Evolutionary conservation across 1,284 basidiomycete species (phyloP).

Genomic region (Coniferiporia sulphurascens): DNA sequence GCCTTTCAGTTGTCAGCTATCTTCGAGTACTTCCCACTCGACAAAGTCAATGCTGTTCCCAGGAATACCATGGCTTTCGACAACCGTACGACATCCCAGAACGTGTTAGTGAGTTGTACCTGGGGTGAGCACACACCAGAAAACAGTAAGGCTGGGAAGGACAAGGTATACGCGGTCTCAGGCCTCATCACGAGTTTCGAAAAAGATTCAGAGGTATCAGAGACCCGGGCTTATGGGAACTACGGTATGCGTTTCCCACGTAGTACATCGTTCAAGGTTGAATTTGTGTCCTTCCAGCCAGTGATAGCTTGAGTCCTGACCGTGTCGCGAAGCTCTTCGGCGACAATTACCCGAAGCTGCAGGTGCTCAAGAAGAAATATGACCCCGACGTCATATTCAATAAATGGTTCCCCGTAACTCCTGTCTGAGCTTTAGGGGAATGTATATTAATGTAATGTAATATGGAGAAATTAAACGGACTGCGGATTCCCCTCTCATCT

Average conservation of each 20-base stretch:
- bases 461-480: neutral
- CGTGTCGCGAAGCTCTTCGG: conserved; percentile 14
- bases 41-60: conserved; percentile 35
- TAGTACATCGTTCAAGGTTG: neutral
- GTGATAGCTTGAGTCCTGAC: neutral
- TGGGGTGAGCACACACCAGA: conserved; percentile 35
- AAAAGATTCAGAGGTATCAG: neutral
- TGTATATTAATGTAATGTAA: neutral
- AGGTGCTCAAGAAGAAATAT: conserved; percentile 18
- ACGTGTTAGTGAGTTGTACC: conserved; percentile 29
- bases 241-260: conserved; percentile 21
- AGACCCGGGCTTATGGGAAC: conserved; percentile 26
- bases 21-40: conserved; percentile 40
- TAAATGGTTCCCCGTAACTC: conserved; percentile 17
- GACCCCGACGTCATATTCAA: conserved; percentile 17
- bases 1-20: conserved; percentile 3
- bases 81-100: conserved; percentile 30
- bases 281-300: neutral
- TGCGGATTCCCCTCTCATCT: neutral
- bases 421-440: conserved; percentile 4
- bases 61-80: conserved; percentile 32
- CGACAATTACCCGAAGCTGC: conserved; percentile 15
- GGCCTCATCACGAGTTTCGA: conserved; percentile 18
- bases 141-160: conserved; percentile 26
- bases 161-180: conserved; percentile 22